phyloP scores from a whole-genome alignment of 805 yeast species.

The Priceomyces castillae region DNA sequence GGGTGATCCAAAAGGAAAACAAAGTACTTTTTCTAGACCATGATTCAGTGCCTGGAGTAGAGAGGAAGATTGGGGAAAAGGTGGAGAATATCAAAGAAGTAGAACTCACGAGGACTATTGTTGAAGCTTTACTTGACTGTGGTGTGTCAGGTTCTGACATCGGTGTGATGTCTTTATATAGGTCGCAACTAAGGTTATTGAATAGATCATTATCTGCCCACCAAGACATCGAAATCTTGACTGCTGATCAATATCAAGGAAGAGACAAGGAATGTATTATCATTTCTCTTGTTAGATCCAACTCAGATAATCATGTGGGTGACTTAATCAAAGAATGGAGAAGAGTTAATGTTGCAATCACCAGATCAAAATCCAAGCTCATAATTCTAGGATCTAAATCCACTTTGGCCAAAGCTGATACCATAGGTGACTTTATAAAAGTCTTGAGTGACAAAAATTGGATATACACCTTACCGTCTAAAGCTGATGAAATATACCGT shows the following conservation, averaged over 20 bases:
- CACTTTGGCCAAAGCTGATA: conserved; percentile 53
- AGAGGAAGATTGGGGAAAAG: conserved; percentile 58
- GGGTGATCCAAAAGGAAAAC: conserved; percentile 50
- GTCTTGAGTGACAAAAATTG: conserved; percentile 57
- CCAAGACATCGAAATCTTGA: conserved; percentile 66
- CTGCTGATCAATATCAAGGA: conserved; percentile 96
- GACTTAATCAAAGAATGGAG: conserved; percentile 84
- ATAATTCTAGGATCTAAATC: conserved; percentile 76
- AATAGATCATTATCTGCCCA: conserved; percentile 22
- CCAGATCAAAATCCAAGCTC: conserved; percentile 82
- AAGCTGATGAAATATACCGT: conserved; percentile 39
- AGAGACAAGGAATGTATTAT: conserved; percentile 90
- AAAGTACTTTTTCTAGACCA: conserved; percentile 80
- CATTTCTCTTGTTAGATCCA: conserved; percentile 85
- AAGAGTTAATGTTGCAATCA: conserved; percentile 90
- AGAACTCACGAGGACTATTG: conserved; percentile 56
- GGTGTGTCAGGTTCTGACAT: conserved; percentile 62
- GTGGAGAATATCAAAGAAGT: conserved; percentile 76
- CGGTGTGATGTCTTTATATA: conserved; percentile 87
- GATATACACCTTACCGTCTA: conserved; percentile 56
- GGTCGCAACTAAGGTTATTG: conserved; percentile 62
- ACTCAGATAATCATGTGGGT: conserved; percentile 63
- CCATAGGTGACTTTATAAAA: conserved; percentile 58
- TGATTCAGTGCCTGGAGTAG: conserved; percentile 61
- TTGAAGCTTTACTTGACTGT: conserved; percentile 51